phyloP scores from a whole-genome alignment of 441 rosid species.

The Kokia cookei region DNA sequence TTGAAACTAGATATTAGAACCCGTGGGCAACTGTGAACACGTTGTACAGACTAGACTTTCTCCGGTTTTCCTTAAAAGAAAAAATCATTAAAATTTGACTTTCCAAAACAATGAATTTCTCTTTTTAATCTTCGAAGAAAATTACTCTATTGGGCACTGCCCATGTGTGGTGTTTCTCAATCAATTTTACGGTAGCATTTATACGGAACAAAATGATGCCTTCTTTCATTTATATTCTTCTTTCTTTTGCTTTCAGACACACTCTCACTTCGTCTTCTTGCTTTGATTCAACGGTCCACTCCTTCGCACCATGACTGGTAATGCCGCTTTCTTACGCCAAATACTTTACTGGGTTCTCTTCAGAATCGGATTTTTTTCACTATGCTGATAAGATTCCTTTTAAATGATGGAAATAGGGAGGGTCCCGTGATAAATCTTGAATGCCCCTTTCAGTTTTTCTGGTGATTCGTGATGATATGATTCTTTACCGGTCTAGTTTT shows the following conservation, averaged over 20 bases:
- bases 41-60: not conserved
- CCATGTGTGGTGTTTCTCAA: not conserved
- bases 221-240: no score
- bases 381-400: not conserved
- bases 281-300: not conserved
- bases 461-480: not conserved
- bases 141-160: not conserved
- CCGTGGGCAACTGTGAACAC: not conserved
- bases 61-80: not conserved
- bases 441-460: not conserved
- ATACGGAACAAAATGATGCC: no score
- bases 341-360: not conserved
- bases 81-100: not conserved
- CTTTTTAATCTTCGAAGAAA: not conserved
- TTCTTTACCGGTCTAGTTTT: not conserved
- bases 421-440: not conserved
- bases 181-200: not conserved
- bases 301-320: not conserved
- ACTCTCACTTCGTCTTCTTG: not conserved
- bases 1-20: not conserved
- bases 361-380: not conserved
- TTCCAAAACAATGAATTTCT: not conserved
- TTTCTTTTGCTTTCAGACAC: not conserved
- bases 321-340: not conserved
- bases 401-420: not conserved